A percentile compares a stretch with the other conserved stretches of the same genome.
These are phyloP conservation scores for Colletotrichum sp. DNA, from an alignment of 2,329 filamentous ascomycete genomes.

Conservation along the genomic window DNA sequence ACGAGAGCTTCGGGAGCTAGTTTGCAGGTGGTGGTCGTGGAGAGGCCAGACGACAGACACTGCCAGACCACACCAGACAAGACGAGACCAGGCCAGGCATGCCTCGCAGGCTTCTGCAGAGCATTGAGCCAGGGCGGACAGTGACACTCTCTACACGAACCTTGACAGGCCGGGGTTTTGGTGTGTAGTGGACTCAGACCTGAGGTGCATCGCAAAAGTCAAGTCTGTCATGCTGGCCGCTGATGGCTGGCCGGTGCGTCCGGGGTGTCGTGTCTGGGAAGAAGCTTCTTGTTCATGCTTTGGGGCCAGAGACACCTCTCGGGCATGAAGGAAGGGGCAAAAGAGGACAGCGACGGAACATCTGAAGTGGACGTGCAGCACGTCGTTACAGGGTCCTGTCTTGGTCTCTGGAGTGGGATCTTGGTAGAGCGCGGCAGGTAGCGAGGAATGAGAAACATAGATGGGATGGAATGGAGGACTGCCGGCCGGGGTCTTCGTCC, in stretches of 20 bases:
- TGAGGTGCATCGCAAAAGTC: conserved; percentile 9
- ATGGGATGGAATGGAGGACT: conserved; percentile 5
- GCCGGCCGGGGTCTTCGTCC: not conserved
- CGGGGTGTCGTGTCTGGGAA: conserved; percentile 12
- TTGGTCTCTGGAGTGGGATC: not conserved
- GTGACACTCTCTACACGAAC: not conserved
- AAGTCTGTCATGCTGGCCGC: conserved; percentile 9
- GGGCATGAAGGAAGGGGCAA: not conserved
- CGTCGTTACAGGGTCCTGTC: not conserved
- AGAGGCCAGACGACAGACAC: not conserved
- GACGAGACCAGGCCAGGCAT: not conserved
- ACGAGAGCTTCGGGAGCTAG: not conserved
- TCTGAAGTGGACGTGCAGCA: not conserved
- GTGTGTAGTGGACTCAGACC: not conserved
- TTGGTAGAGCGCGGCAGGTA: not conserved
- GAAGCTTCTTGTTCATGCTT: conserved; percentile 14
- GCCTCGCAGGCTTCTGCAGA: not conserved
- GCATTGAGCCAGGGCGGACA: not conserved
- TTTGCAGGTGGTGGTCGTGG: not conserved
- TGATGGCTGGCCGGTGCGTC: conserved; percentile 7
- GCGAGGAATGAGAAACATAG: not conserved
- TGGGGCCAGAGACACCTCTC: conserved; percentile 7
- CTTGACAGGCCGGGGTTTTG: not conserved
- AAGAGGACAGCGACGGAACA: not conserved
- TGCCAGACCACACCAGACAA: not conserved